phyloP scores from a whole-genome alignment of 306 rosid species.

The Cicer bijugum region DNA sequence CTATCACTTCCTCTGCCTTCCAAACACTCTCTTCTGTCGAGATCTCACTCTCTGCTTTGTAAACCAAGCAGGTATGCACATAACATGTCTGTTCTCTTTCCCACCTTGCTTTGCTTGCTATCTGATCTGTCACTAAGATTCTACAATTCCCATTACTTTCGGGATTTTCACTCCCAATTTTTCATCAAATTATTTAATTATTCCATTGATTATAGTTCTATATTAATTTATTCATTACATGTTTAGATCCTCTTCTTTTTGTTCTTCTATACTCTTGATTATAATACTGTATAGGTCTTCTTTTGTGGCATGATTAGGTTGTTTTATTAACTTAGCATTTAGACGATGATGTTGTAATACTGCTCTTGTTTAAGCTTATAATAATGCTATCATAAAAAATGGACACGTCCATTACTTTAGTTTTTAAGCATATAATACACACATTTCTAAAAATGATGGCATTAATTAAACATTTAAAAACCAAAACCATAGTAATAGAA shows the following conservation, averaged over 20 bases:
- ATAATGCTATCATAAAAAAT: too few species aligned
- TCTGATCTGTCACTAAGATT: conserved; percentile 55
- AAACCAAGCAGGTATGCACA: not conserved
- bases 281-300: not conserved
- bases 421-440: too few species aligned
- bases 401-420: too few species aligned
- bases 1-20: conserved; percentile 37
- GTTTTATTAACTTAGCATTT: conserved; percentile 12
- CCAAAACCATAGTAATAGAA: too few species aligned
- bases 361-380: not conserved
- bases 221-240: conserved; percentile 32
- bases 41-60: conserved; percentile 21
- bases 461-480: too few species aligned
- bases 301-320: conserved; percentile 18
- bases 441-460: too few species aligned
- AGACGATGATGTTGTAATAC: not conserved
- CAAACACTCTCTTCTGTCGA: conserved; percentile 15
- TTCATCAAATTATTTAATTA: conserved; percentile 19
- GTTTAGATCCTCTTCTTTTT: conserved; percentile 17
- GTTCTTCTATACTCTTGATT: not conserved
- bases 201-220: conserved; percentile 1
- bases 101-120: not conserved
- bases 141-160: conserved; percentile 1
- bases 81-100: not conserved
- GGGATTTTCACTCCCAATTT: conserved; percentile 25